Conservation (phyloP, 345 rosid genomes). For the Eucalyptus rudis region DNA sequence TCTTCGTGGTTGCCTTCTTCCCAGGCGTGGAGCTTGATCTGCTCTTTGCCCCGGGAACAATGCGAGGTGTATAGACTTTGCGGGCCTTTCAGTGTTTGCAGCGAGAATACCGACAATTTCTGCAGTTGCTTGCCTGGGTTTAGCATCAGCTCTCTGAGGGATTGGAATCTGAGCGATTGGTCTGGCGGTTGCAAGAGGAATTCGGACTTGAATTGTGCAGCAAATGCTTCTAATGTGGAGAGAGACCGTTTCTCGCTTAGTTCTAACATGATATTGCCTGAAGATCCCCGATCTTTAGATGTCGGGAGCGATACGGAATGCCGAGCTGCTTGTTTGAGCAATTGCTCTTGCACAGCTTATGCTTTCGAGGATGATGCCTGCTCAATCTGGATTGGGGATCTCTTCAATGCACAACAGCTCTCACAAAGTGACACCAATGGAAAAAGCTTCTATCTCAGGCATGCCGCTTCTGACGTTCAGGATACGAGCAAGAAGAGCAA, state of each 20-base stretch:
- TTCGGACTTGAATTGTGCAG: conserved; percentile 29
- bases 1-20: conserved; percentile 10
- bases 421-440: conserved; percentile 17
- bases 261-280: conserved; percentile 6
- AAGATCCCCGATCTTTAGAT: background rate
- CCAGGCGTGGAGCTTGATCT: conserved; percentile 46
- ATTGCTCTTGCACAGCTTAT: conserved; percentile 67
- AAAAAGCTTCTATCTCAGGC: conserved; percentile 27
- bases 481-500: conserved; percentile 9
- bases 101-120: background rate
- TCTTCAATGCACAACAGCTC: conserved; percentile 16
- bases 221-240: background rate
- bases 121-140: conserved; percentile 24
- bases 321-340: conserved; percentile 22
- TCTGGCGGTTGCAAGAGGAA: conserved; percentile 53
- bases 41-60: conserved; percentile 58
- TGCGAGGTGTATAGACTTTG: conserved; percentile 64
- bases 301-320: conserved; percentile 19
- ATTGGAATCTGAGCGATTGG: conserved; percentile 44
- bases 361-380: conserved; percentile 28
- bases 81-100: conserved; percentile 58
- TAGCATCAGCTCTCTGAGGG: background rate
- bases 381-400: conserved; percentile 35
- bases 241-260: conserved; percentile 11
- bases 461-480: conserved; percentile 52